A percentile compares a stretch with the other conserved stretches of the same genome.
Conservation (phyloP, 164 flowering plant species). For the Buxus sempervirens region DNA sequence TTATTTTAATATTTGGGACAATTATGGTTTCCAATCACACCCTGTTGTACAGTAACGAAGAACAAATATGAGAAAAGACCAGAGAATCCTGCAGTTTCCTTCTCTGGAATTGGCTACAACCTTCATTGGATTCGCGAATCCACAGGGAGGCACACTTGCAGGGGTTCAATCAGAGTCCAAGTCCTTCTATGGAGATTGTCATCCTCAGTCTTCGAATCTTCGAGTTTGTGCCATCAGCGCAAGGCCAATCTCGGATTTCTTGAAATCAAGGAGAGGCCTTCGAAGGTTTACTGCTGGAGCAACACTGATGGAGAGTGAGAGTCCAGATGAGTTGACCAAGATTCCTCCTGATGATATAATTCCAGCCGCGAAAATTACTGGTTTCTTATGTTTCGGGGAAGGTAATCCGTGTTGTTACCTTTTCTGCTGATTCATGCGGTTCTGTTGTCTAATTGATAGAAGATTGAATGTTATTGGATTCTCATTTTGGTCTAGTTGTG, state of each 20-base stretch:
- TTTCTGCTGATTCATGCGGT: no score
- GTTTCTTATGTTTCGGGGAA: slow-evolving; percentile 94
- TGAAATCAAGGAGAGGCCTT: background rate
- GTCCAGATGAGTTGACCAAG: slow-evolving; percentile 41
- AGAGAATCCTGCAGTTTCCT: no score
- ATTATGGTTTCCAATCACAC: no score
- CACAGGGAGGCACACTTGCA: slow-evolving; percentile 19
- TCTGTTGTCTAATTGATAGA: no score
- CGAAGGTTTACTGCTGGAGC: slow-evolving; percentile 41
- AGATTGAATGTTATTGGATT: no score
- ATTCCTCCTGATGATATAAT: slow-evolving; percentile 77
- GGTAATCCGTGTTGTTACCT: slow-evolving; percentile 29
- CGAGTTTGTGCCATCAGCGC: slow-evolving; percentile 12
- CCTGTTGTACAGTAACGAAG: no score
- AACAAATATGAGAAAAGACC: no score
- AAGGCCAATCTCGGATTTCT: background rate
- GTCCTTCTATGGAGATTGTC: slow-evolving; percentile 22
- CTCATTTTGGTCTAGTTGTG: no score
- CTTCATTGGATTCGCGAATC: slow-evolving; percentile 34
- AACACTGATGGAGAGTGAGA: slow-evolving; percentile 41
- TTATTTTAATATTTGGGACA: no score
- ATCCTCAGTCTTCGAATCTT: slow-evolving; percentile 7
- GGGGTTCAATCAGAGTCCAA: slow-evolving; percentile 20
- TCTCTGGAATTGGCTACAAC: slow-evolving; percentile 40
- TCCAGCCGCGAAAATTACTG: slow-evolving; percentile 94